Conservation (phyloP, 306 rosid species). For the Herpetospermum pedunculosum region DNA sequence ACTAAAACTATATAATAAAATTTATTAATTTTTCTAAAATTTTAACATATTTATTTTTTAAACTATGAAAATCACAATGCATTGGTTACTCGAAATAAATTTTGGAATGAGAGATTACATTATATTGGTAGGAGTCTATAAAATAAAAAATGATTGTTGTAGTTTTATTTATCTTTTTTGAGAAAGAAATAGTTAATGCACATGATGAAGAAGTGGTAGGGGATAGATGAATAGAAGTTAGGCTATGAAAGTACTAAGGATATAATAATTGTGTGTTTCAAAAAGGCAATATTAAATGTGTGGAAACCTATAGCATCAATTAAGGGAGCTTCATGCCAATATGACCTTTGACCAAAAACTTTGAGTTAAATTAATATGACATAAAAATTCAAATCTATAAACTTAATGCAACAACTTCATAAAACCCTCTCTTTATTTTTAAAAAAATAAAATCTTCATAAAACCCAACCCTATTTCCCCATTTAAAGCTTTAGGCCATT, state of each 20-base stretch:
- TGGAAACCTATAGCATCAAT: neutral
- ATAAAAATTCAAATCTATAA: neutral
- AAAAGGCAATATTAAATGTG: neutral
- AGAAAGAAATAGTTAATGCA: neutral
- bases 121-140: no score
- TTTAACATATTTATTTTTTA: neutral
- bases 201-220: neutral
- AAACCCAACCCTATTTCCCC: neutral
- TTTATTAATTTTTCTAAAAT: neutral
- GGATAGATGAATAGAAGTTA: neutral
- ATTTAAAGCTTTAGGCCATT: neutral
- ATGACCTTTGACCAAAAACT: constrained; percentile 1
- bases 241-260: neutral
- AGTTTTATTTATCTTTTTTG: neutral
- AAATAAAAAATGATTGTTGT: no score
- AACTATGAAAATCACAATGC: neutral
- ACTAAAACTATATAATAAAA: neutral
- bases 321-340: neutral
- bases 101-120: neutral
- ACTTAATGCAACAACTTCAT: neutral
- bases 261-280: neutral
- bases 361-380: neutral
- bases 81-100: neutral
- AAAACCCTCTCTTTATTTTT: no score
- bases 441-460: no score